Evolutionary conservation across 306 rosid genomes (phyloP).

Genomic region (Inga leiocalycina): DNA sequence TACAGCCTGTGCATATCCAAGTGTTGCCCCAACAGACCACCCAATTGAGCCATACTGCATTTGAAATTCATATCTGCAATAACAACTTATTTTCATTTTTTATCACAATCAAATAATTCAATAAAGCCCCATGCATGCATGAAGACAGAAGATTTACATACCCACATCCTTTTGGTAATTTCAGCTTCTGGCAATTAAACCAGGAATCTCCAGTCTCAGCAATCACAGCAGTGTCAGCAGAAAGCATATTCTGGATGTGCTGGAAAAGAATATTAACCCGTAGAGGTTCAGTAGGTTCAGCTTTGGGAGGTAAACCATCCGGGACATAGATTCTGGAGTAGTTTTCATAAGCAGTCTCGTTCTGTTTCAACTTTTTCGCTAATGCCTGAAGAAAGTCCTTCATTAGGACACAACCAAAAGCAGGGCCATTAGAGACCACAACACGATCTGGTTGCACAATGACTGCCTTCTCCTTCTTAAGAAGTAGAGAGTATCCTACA

Average conservation of each 20-base stretch:
- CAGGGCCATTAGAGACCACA: constrained; percentile 43
- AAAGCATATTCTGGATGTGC: constrained; percentile 52
- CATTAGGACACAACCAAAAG: constrained; percentile 52
- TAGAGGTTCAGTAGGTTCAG: constrained; percentile 44
- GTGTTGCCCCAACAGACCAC: constrained; percentile 62
- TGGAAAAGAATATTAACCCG: constrained; percentile 51
- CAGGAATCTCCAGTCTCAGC: constrained; percentile 59
- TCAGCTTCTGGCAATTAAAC: constrained; percentile 55
- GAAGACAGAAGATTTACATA: constrained; percentile 16
- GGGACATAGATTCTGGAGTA: constrained; percentile 46
- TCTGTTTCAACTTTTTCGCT: constrained; percentile 37
- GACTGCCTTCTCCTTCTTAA: constrained; percentile 50
- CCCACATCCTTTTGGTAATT: constrained; percentile 53
- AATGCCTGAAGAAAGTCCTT: constrained; percentile 52
- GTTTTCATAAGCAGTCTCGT: constrained; percentile 50
- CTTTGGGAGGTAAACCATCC: constrained; percentile 38
- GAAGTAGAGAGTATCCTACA: constrained; percentile 54
- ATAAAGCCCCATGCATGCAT: background rate
- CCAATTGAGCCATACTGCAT: constrained; percentile 62
- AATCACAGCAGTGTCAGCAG: constrained; percentile 44
- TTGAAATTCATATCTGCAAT: constrained; percentile 58
- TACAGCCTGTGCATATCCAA: constrained; percentile 53
- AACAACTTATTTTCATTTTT: constrained; percentile 34
- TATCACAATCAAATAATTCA: background rate
- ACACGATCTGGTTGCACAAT: constrained; percentile 50